Base-by-base conservation (phyloP, 352 stramenopile species). In the Nothophytophthora sp. region DNA sequence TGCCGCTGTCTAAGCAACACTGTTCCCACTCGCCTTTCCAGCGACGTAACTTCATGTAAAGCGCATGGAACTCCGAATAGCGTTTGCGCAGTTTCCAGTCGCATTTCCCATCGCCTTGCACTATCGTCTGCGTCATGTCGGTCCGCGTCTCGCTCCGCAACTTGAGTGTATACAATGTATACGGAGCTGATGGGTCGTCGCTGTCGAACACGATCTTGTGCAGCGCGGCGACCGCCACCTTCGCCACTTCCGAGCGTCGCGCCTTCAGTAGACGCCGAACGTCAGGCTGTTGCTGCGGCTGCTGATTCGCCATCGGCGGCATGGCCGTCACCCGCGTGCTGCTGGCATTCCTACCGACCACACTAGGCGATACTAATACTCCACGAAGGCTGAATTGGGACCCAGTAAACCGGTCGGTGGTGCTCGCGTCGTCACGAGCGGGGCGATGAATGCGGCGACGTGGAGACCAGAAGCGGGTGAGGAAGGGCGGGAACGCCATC, bases 121-220 rank as follows among this genome's bases (percentile, higher is more conserved):
- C 13, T 28, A 1, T 11, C 8, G 8, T 32, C 16, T 8, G 16
- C 36, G 15, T 38, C 42, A 18, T 4, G 24, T 23, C 44, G 23
- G 19, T 36, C 3, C 22, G 22, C 13, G 23, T 19, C 15, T 34
- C 19, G 30, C 54, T 65, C 4, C 16, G 27, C 16, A 71, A 20
- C 33, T 67, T 67, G 33, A 71, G 46, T 27, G 57, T 24, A 46
- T 71, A 71, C 35, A 63, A 39, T 2, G 62, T 71, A 38, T 63
- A 67, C 2, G 62, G 62, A 18, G 62, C 51, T 13, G 56, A 51
- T 20, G 56, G 13, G 40, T 71, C 62, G 12, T 59, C 40, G 16
- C 23, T 60, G 18, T 57, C 40, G 33, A 67, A 67, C 25, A 71
- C 29, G 20, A 61, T 54, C 33, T 48, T 41, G 25, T 44, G 44